Evolutionary conservation across 148 eudicot genomes (phyloP).

Genomic region (Dysphania ambrosioides): DNA sequence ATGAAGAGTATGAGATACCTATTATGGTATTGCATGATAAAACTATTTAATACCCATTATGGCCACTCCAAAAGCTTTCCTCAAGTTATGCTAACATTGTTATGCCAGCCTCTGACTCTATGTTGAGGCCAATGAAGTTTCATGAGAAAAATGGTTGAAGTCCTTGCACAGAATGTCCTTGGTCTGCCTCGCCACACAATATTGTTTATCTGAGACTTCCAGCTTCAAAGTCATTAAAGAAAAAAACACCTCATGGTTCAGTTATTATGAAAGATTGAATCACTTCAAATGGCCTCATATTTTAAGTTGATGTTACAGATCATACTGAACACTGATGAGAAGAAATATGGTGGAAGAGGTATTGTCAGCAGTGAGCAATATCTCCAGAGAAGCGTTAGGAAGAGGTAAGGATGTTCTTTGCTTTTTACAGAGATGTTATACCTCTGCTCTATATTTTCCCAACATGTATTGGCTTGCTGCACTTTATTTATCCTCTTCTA

Average conservation of each 20-base stretch:
- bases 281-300: neutral
- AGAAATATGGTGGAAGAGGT: conserved; percentile 82
- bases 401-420: conserved; percentile 46
- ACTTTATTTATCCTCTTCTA: conserved; percentile 9
- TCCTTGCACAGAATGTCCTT: neutral
- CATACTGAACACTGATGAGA: conserved; percentile 76
- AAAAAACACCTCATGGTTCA: too few species aligned
- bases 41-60: neutral
- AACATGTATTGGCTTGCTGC: conserved; percentile 9
- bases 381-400: conserved; percentile 59
- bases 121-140: neutral
- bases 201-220: neutral
- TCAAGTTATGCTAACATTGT: neutral
- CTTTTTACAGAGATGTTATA: neutral
- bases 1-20: neutral
- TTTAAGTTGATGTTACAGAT: conserved; percentile 47
- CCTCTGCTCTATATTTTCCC: neutral
- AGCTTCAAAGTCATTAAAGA: too few species aligned
- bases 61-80: neutral
- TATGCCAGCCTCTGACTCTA: neutral
- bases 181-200: neutral
- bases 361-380: conserved; percentile 50
- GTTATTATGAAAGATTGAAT: neutral
- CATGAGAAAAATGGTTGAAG: neutral
- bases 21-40: too few species aligned